A percentile compares a stretch with the other conserved stretches of the same genome.
These are phyloP conservation scores for Quercus phellos DNA, from an alignment of 331 rosid species.

Conservation along the genomic window DNA sequence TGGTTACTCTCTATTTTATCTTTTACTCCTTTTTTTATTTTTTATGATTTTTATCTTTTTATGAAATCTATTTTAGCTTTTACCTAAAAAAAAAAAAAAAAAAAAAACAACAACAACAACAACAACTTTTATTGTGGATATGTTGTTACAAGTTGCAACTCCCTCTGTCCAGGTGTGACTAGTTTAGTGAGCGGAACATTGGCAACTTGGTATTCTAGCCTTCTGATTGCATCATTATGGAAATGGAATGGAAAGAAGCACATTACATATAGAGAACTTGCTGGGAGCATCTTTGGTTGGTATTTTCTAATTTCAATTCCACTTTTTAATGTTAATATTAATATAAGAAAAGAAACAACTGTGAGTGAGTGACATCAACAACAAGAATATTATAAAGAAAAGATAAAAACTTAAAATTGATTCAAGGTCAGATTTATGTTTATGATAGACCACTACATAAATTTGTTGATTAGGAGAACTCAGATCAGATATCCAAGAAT, in stretches of 20 bases:
- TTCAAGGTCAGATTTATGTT: too few relatives aligned
- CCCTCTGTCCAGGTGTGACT: constrained; percentile 50
- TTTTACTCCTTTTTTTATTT: too few relatives aligned
- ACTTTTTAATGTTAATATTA: background rate
- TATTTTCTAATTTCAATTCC: constrained; percentile 7
- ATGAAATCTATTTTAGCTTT: too few relatives aligned
- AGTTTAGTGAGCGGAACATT: constrained; percentile 59
- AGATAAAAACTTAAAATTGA: too few relatives aligned
- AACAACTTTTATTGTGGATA: background rate
- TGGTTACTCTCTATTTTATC: too few relatives aligned
- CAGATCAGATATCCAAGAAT: too few relatives aligned
- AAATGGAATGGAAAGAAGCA: constrained; percentile 77
- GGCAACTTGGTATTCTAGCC: constrained; percentile 73
- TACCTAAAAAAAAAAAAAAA: too few relatives aligned
- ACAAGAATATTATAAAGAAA: background rate
- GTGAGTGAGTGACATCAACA: background rate
- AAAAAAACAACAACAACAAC: too few relatives aligned
- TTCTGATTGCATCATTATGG: constrained; percentile 71
- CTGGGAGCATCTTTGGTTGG: constrained; percentile 59
- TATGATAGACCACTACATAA: too few relatives aligned
- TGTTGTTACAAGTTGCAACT: background rate
- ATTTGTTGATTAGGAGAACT: too few relatives aligned
- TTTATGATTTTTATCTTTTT: too few relatives aligned
- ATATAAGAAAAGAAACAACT: background rate
- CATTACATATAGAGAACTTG: constrained; percentile 59